A percentile compares a stretch with the other conserved stretches of the same genome.
These are phyloP conservation scores for Yarrowia sp. DNA, from an alignment of 805 yeast genomes.

Conservation along the genomic window DNA sequence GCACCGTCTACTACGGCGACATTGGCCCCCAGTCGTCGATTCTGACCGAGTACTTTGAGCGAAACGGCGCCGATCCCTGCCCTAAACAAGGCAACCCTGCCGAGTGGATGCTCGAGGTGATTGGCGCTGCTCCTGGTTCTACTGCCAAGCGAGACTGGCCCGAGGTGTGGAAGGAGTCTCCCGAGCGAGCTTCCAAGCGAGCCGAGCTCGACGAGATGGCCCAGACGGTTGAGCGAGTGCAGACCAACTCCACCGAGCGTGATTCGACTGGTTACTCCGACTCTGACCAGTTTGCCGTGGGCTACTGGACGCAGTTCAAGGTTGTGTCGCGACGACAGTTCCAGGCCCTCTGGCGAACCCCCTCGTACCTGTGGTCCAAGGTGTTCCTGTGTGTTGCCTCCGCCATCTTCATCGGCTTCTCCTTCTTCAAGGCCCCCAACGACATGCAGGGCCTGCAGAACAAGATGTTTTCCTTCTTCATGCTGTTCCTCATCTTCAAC, in stretches of 20 bases:
- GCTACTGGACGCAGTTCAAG: conserved; percentile 43
- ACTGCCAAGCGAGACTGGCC: conserved; percentile 41
- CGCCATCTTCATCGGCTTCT: conserved; percentile 63
- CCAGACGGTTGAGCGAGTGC: not conserved
- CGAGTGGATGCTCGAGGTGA: conserved; percentile 80
- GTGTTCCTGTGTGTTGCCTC: conserved; percentile 51
- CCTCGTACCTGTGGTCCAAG: conserved; percentile 58
- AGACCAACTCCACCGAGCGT: not conserved
- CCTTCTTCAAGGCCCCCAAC: conserved; percentile 62
- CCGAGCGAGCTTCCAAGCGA: conserved; percentile 9
- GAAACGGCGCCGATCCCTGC: conserved; percentile 59
- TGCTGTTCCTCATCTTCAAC: conserved; percentile 56
- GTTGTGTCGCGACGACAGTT: conserved; percentile 52
- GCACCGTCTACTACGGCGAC: conserved; percentile 74
- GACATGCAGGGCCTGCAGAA: conserved; percentile 73
- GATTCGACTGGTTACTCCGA: conserved; percentile 16
- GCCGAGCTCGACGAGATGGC: conserved; percentile 17
- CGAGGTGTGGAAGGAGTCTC: conserved; percentile 73
- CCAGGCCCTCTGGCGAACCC: conserved; percentile 66
- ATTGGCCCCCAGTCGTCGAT: conserved; percentile 58
- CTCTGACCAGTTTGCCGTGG: conserved; percentile 47
- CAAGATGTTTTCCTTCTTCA: conserved; percentile 74
- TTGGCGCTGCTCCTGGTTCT: conserved; percentile 41
- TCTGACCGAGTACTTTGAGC: conserved; percentile 64
- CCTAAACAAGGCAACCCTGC: conserved; percentile 75